phyloP scores from a whole-genome alignment of 495 filamentous ascomycete species.

The Penicillium fimorum region DNA sequence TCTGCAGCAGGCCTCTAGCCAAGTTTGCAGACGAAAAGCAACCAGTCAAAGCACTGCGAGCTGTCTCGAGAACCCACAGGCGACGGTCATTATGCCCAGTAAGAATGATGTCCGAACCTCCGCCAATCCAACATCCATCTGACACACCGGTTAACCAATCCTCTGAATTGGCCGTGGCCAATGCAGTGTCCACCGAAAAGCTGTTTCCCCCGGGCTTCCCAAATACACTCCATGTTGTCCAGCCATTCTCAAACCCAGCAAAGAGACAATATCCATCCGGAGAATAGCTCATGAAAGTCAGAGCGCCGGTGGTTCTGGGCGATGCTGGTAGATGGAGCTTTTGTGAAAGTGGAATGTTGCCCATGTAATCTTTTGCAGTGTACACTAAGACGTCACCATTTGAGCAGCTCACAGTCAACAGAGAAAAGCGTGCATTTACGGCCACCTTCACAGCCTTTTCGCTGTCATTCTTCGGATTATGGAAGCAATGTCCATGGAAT shows the following conservation, averaged over 20 bases:
- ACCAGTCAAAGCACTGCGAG: slow-evolving; percentile 82
- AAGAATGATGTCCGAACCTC: slow-evolving; percentile 81
- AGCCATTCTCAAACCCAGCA: slow-evolving; percentile 88
- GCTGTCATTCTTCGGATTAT: slow-evolving; percentile 58
- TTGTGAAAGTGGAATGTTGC: slow-evolving; percentile 90
- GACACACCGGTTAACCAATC: slow-evolving; percentile 74
- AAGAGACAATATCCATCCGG: slow-evolving; percentile 97
- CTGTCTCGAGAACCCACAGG: slow-evolving; percentile 87
- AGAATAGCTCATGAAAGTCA: slow-evolving; percentile 81
- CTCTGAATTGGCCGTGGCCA: slow-evolving; percentile 68
- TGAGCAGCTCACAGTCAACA: slow-evolving; percentile 82
- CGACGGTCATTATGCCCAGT: slow-evolving; percentile 66
- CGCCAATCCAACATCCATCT: slow-evolving; percentile 80
- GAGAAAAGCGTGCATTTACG: slow-evolving; percentile 91
- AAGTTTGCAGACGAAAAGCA: slow-evolving; percentile 90
- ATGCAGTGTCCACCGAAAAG: slow-evolving; percentile 64
- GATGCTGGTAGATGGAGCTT: slow-evolving; percentile 66
- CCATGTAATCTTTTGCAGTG: slow-evolving; percentile 85
- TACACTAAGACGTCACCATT: slow-evolving; percentile 84
- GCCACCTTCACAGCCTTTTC: slow-evolving; percentile 69
- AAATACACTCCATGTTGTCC: slow-evolving; percentile 96
- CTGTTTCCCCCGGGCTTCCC: slow-evolving; percentile 83
- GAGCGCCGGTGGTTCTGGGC: slow-evolving; percentile 56
- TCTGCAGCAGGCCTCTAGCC: slow-evolving; percentile 82
- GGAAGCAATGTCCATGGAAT: slow-evolving; percentile 91